These are phyloP conservation scores for Dioscorea cayenensis DNA, from an alignment of 116 monocot species.

Conservation along the genomic window DNA sequence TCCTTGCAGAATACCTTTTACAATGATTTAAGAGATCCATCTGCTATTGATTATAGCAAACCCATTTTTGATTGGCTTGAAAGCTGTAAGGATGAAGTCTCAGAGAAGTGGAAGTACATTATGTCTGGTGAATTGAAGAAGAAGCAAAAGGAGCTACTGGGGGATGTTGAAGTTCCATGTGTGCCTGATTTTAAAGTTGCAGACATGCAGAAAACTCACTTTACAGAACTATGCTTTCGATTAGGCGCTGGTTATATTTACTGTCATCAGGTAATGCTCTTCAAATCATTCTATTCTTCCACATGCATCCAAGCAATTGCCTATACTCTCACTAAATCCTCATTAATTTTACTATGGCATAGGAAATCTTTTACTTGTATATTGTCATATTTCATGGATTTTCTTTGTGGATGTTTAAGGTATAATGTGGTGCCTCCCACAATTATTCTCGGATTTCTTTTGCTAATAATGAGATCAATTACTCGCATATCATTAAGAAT, in stretches of 20 bases:
- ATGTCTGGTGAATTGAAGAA: slow-evolving; percentile 63
- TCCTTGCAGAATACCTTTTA: slow-evolving; percentile 59
- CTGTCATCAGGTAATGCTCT: slow-evolving; percentile 71
- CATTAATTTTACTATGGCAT: no score
- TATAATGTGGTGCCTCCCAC: no score
- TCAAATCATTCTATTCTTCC: not conserved
- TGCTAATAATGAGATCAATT: no score
- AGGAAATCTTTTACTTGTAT: no score
- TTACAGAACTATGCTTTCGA: slow-evolving; percentile 68
- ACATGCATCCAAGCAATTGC: not conserved
- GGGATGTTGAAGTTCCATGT: slow-evolving; percentile 34
- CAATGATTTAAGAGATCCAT: slow-evolving; percentile 69
- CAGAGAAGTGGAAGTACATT: slow-evolving; percentile 69
- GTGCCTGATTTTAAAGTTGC: slow-evolving; percentile 55
- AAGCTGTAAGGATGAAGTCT: slow-evolving; percentile 51
- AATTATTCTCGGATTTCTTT: no score
- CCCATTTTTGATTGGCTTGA: slow-evolving; percentile 83
- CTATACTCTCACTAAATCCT: no score
- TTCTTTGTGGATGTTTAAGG: no score
- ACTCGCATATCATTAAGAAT: no score
- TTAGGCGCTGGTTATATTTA: slow-evolving; percentile 88
- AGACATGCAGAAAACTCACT: slow-evolving; percentile 63
- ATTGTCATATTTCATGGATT: no score
- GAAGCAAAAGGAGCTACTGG: slow-evolving; percentile 64
- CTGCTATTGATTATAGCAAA: slow-evolving; percentile 63